A percentile compares a stretch with the other conserved stretches of the same genome.
Conservation (phyloP, 2,329 filamentous ascomycete genomes). For the Trichoderma sp. region DNA sequence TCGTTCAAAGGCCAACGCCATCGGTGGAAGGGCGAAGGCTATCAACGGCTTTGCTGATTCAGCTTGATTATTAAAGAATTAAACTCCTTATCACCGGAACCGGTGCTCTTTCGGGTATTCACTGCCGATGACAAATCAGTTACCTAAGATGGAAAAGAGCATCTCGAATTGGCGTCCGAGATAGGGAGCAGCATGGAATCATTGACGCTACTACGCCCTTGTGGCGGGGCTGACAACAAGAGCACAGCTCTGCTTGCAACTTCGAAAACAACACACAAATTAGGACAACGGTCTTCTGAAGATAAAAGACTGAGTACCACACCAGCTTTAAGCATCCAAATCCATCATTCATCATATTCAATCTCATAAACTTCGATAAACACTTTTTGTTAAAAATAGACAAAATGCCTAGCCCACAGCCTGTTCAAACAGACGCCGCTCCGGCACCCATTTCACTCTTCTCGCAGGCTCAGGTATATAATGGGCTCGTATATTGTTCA, state of each 20-base stretch:
- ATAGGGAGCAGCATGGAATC: conserved; percentile 4
- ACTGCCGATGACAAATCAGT: neutral
- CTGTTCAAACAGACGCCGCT: conserved; percentile 25
- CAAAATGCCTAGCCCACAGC: conserved; percentile 20
- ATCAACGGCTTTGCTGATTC: conserved; percentile 24
- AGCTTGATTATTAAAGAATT: conserved; percentile 12
- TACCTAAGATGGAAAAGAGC: neutral
- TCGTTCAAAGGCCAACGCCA: neutral
- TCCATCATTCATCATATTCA: neutral
- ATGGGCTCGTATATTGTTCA: conserved; percentile 71
- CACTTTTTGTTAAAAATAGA: neutral
- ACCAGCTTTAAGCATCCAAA: neutral
- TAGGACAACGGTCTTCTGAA: neutral
- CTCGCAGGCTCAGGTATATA: conserved; percentile 62
- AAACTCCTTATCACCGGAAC: neutral
- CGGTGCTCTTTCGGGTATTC: neutral
- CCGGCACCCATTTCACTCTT: conserved; percentile 55
- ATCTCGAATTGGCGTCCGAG: neutral
- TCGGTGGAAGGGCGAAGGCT: neutral
- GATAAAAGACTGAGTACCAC: conserved; percentile 1
- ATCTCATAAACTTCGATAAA: neutral
- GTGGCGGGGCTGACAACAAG: neutral
- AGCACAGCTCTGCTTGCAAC: neutral
- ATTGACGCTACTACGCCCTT: conserved; percentile 8
- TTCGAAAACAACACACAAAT: neutral